These are phyloP conservation scores for Roridomyces roridus DNA, from an alignment of 768 basidiomycete genomes.

Conservation along the genomic window DNA sequence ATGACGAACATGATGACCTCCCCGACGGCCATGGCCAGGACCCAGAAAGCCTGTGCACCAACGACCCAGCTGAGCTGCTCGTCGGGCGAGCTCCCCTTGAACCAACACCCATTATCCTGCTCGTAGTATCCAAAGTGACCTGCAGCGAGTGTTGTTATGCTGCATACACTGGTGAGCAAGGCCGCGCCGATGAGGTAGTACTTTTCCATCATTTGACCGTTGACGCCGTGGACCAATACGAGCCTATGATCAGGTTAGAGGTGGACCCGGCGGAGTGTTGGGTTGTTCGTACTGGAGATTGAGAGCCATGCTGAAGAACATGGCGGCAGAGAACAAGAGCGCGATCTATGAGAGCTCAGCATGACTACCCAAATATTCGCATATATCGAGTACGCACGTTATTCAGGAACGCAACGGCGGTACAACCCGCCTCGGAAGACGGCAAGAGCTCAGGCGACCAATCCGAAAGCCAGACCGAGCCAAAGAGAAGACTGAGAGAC, in stretches of 20 bases:
- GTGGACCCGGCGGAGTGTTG: no score
- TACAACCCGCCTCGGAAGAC: constrained; percentile 2
- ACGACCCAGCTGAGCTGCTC: not conserved
- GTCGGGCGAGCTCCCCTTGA: not conserved
- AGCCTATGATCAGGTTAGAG: not conserved
- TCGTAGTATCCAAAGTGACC: not conserved
- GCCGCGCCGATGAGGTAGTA: constrained; percentile 2
- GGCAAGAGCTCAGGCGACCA: not conserved
- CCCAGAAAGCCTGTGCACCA: not conserved
- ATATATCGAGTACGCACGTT: no score
- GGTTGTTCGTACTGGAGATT: not conserved
- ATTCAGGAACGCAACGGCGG: not conserved
- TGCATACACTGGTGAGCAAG: not conserved
- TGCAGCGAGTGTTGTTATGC: not conserved
- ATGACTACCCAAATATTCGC: no score
- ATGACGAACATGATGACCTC: constrained; percentile 1
- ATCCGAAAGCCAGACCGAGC: not conserved
- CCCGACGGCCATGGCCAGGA: not conserved
- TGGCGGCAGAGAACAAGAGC: constrained; percentile 1
- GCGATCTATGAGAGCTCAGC: not conserved
- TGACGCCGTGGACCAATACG: constrained; percentile 3
- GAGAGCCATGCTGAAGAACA: constrained; percentile 8
- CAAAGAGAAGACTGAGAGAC: not conserved
- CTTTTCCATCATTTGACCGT: constrained; percentile 10
- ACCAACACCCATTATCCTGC: not conserved